phyloP scores from a whole-genome alignment of 2,329 filamentous ascomycete genomes.

The Chaetothyriales sp. region DNA sequence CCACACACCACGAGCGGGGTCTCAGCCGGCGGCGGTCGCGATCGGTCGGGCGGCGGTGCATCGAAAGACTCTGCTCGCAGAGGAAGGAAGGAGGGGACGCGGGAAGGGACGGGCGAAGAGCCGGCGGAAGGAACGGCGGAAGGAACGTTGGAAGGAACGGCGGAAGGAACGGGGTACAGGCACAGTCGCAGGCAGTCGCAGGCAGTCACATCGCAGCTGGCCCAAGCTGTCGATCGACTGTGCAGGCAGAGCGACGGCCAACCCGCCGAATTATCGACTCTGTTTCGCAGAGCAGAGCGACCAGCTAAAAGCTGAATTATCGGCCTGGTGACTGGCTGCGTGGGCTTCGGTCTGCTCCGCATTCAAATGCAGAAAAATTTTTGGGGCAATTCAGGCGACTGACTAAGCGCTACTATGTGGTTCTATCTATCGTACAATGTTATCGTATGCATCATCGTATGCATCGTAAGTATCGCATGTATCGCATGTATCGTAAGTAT shows the following conservation, averaged over 20 bases:
- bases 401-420: background rate
- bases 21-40: background rate
- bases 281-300: background rate
- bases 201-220: too few relatives aligned
- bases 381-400: background rate
- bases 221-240: background rate
- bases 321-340: background rate
- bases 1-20: background rate
- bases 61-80: background rate
- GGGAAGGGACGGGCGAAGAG: too few relatives aligned
- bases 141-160: background rate
- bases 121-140: too few relatives aligned
- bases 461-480: too few relatives aligned
- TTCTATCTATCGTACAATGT: too few relatives aligned
- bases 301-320: background rate
- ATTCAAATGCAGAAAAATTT: background rate
- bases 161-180: background rate
- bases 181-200: background rate
- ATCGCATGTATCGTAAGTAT: too few relatives aligned
- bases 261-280: background rate
- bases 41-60: background rate
- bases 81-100: background rate
- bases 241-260: background rate
- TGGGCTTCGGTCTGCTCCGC: background rate
- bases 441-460: too few relatives aligned